Evolutionary conservation across 495 filamentous ascomycete genomes (phyloP).

Genomic region (Acidomyces sp.): DNA sequence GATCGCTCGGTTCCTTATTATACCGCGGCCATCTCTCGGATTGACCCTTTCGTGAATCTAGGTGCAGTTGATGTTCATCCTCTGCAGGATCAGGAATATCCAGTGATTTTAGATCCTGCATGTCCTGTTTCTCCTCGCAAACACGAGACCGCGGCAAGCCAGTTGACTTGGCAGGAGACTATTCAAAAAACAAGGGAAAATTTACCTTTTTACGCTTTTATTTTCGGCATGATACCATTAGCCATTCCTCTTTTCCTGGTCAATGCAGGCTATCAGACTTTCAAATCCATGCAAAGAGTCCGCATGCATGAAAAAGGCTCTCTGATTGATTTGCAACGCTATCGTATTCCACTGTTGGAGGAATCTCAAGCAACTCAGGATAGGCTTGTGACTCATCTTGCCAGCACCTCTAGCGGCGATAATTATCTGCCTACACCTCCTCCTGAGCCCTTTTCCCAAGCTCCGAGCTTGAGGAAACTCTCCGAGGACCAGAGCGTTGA

Average conservation of each 20-base stretch:
- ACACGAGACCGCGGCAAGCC: slow-evolving; percentile 1
- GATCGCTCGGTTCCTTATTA: slow-evolving; percentile 71
- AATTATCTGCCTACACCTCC: slow-evolving; percentile 40
- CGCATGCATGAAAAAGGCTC: slow-evolving; percentile 55
- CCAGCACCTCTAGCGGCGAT: slow-evolving; percentile 45
- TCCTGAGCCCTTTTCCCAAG: slow-evolving; percentile 20
- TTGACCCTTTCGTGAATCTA: slow-evolving; percentile 58
- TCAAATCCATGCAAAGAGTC: slow-evolving; percentile 59
- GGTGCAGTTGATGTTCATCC: slow-evolving; percentile 56
- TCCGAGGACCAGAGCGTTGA: slow-evolving; percentile 3
- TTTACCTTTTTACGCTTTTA: slow-evolving; percentile 46
- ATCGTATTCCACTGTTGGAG: slow-evolving; percentile 61
- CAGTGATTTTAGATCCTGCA: slow-evolving; percentile 61
- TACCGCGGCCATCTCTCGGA: slow-evolving; percentile 59
- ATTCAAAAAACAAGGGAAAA: slow-evolving; percentile 17
- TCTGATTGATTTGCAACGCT: slow-evolving; percentile 48
- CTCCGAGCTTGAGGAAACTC: slow-evolving; percentile 3
- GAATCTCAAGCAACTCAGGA: slow-evolving; percentile 60
- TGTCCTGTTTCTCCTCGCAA: slow-evolving; percentile 41
- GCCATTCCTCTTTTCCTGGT: slow-evolving; percentile 55
- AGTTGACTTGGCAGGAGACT: slow-evolving; percentile 20
- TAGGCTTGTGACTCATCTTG: slow-evolving; percentile 57
- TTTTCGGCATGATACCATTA: slow-evolving; percentile 55
- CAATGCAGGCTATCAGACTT: slow-evolving; percentile 61
- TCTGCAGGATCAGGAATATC: slow-evolving; percentile 55